Evolutionary conservation across 441 rosid genomes (phyloP), one percentile per base, ranked within the genome.

Genomic region (California macrophylla): DNA sequence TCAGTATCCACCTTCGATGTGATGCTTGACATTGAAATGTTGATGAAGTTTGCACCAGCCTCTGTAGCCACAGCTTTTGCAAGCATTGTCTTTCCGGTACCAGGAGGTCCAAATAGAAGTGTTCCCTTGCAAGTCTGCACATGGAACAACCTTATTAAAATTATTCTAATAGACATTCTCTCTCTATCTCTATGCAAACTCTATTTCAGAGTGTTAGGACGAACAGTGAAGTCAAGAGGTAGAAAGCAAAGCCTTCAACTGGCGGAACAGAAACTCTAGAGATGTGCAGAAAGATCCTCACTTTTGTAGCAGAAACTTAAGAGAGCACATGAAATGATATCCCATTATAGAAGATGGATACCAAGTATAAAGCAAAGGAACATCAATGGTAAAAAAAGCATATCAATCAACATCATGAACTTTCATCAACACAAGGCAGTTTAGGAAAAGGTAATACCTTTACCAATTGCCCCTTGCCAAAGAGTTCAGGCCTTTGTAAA

Each of bases 41-140:
- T 95, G 42, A 95, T 90, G 73, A 95, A 95, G 83, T 92, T 95
- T 68, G 99, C 99, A n/a, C 98, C 99, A 74, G 97, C 97, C 72
- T 95, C 98, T 23, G 98, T 95, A 30, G 99, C 98, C 71, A 95
- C 98, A 42, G 99, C 99, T 79, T 95, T 95, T 4, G 99, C 99
- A 65, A 95, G 87, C 99, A 95, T 95, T 52, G 99, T 95, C 82
- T 95, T 95, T 12, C 99, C 99, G 32, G 99, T 95, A 71, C 99
- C 99, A 81, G 99, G 99, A 68, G 99, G 99, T 70, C 99, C 98
- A 78, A 95, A 95, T 36, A 95, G 85, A 77, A 95, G 80, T 64
- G 92, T 95, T 71, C 98, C 99, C 81, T 91, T 95, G 74, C 91
- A 90, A 76, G 89, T 98, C 99, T 95, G 88, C 70, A 63, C 24